Conservation (phyloP, 139 green algal species). For the Picochlorum sp. region DNA sequence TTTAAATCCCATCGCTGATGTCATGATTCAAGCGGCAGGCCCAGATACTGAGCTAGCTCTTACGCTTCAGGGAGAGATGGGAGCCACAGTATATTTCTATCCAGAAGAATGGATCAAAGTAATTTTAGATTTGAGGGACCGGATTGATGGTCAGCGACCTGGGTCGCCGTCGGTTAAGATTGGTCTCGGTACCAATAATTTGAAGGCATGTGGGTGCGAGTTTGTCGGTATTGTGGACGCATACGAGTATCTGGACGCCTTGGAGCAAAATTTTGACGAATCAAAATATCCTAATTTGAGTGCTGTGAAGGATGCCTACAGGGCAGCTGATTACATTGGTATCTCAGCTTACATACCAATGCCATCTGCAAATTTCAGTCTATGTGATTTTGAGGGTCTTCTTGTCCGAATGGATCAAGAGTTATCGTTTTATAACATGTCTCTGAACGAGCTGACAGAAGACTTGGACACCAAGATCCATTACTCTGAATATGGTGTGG, state of each 20-base stretch:
- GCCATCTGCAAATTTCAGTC: slow-evolving; percentile 7
- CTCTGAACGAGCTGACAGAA: slow-evolving; percentile 1
- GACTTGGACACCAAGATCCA: slow-evolving; percentile 15
- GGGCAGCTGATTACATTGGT: slow-evolving; percentile 25
- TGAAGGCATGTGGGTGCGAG: slow-evolving; percentile 28
- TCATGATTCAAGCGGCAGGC: background rate
- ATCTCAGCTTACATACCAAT: slow-evolving; percentile 35
- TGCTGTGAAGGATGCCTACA: slow-evolving; percentile 10
- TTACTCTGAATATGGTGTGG: slow-evolving; percentile 35
- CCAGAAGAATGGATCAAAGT: background rate
- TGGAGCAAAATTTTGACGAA: slow-evolving; percentile 1
- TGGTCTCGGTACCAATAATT: slow-evolving; percentile 21
- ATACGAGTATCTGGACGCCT: background rate
- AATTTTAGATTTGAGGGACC: background rate
- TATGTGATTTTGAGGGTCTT: slow-evolving; percentile 13
- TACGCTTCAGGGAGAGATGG: slow-evolving; percentile 6
- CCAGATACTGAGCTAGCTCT: background rate
- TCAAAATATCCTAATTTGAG: background rate
- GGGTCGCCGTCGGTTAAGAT: slow-evolving; percentile 1
- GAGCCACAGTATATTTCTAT: slow-evolving; percentile 15
- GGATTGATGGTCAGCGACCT: background rate
- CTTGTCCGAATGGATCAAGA: slow-evolving; percentile 11
- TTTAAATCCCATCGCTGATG: slow-evolving; percentile 24
- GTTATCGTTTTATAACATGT: slow-evolving; percentile 7
- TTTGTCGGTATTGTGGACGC: slow-evolving; percentile 11